Percentiles rank a stretch among this genome's conserved stretches.
These are phyloP conservation scores for Ramalina intermedia DNA, from an alignment of 495 filamentous ascomycete genomes.

Conservation along the genomic window DNA sequence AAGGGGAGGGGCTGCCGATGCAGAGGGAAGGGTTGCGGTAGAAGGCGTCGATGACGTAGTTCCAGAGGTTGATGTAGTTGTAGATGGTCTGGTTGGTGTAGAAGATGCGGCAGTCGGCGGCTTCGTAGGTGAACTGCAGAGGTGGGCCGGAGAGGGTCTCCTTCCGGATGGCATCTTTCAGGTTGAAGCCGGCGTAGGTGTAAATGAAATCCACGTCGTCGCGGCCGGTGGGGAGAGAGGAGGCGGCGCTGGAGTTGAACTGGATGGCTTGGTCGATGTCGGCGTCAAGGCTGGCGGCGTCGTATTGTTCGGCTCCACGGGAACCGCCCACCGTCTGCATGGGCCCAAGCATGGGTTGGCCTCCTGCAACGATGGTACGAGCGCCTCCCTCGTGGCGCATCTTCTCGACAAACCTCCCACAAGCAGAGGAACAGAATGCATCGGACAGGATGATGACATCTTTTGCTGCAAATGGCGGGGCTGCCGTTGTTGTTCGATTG, in stretches of 20 bases:
- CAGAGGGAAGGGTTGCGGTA: constrained; percentile 13
- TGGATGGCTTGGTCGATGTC: constrained; percentile 17
- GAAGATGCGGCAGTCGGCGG: constrained; percentile 40
- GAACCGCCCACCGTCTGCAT: constrained; percentile 29
- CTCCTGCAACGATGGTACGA: constrained; percentile 33
- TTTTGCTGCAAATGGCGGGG: constrained; percentile 26
- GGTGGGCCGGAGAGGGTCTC: constrained; percentile 19
- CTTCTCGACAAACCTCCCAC: constrained; percentile 37
- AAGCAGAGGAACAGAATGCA: constrained; percentile 35
- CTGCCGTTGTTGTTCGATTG: constrained; percentile 17
- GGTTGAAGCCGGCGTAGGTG: constrained; percentile 21
- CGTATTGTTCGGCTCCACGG: constrained; percentile 20
- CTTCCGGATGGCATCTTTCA: constrained; percentile 26
- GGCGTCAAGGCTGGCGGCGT: constrained; percentile 15
- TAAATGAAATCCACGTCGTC: constrained; percentile 19
- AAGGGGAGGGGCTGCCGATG: constrained; percentile 1
- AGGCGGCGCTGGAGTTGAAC: constrained; percentile 12
- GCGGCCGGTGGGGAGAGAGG: constrained; percentile 14
- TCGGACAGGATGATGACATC: constrained; percentile 39
- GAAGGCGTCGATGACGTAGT: constrained; percentile 21
- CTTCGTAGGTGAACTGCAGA: constrained; percentile 37
- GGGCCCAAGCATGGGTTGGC: constrained; percentile 25
- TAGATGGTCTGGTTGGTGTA: constrained; percentile 33
- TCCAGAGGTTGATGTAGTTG: constrained; percentile 29
- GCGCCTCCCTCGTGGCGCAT: constrained; percentile 37